Evolutionary conservation across 2,329 filamentous ascomycete species (phyloP).

Genomic region (Fusarium chuoi): DNA sequence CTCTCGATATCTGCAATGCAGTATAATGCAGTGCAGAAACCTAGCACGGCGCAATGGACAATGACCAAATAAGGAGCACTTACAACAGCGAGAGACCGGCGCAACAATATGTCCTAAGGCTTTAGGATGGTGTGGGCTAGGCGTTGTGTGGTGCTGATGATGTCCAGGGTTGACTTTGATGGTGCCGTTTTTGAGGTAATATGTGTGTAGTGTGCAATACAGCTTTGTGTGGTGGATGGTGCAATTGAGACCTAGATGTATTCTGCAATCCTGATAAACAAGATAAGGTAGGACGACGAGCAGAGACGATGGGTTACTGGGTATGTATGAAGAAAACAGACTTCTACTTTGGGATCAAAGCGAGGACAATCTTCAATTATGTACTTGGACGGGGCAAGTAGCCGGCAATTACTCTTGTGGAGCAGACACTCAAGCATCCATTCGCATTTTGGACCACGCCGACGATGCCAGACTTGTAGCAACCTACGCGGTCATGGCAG

Average conservation of each 20-base stretch:
- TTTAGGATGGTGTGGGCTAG: conserved; percentile 33
- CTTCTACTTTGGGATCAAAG: conserved; percentile 42
- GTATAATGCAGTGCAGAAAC: conserved; percentile 8
- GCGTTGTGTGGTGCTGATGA: conserved; percentile 29
- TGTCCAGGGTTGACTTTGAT: conserved; percentile 16
- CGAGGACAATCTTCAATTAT: conserved; percentile 45
- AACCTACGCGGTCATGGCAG: conserved; percentile 33
- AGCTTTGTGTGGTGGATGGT: neutral
- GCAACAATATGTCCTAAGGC: conserved; percentile 1
- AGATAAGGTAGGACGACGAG: conserved; percentile 17
- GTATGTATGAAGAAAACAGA: conserved; percentile 35
- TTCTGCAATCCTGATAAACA: conserved; percentile 21
- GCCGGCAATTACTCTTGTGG: conserved; percentile 38
- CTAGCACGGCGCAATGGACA: conserved; percentile 20
- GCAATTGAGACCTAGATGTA: conserved; percentile 28
- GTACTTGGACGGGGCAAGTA: conserved; percentile 41
- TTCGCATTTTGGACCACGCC: conserved; percentile 23
- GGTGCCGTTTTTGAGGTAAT: conserved; percentile 9
- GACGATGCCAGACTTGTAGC: conserved; percentile 36
- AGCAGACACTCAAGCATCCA: conserved; percentile 26
- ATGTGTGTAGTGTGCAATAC: neutral
- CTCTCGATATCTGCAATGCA: conserved; percentile 4
- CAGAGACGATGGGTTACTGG: conserved; percentile 21
- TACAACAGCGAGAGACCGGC: conserved; percentile 17
- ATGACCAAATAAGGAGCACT: conserved; percentile 28